A percentile compares a stretch with the other conserved stretches of the same genome.
phyloP scores from a whole-genome alignment of 805 yeast species.

The Candida fluviatilis region DNA sequence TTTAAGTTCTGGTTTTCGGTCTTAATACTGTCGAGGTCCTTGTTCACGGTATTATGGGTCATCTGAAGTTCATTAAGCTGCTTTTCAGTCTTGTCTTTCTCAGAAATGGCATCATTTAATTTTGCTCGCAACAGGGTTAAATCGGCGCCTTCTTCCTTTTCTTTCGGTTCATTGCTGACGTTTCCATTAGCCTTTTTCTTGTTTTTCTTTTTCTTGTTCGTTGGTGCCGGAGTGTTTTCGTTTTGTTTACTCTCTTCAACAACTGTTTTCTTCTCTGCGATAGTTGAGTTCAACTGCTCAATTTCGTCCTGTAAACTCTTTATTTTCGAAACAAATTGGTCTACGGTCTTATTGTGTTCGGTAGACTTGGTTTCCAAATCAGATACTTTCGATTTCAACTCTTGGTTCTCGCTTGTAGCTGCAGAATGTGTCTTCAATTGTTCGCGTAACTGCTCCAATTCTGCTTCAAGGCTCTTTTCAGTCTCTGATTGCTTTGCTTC shows the following conservation, averaged over 20 bases:
- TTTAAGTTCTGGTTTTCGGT: slow-evolving; percentile 15
- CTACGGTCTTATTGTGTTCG: not conserved
- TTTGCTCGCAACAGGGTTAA: slow-evolving; percentile 8
- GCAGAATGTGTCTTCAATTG: slow-evolving; percentile 12
- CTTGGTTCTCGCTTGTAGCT: not conserved
- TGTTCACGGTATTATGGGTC: slow-evolving; percentile 15
- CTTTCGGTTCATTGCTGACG: not conserved
- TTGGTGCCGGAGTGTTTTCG: not conserved
- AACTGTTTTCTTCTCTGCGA: not conserved
- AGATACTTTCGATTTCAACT: not conserved
- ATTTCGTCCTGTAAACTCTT: slow-evolving; percentile 2
- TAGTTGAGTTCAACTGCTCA: not conserved
- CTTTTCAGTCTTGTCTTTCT: slow-evolving; percentile 12
- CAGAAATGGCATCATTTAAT: not conserved
- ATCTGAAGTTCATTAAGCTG: slow-evolving; percentile 16
- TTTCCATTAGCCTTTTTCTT: slow-evolving; percentile 7
- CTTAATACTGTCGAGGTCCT: slow-evolving; percentile 11
- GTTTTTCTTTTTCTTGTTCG: slow-evolving; percentile 13
- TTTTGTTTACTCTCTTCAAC: not conserved
- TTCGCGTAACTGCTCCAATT: slow-evolving; percentile 7
- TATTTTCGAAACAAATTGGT: not conserved
- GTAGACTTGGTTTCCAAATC: not conserved
- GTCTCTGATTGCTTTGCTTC: not conserved
- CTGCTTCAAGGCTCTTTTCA: not conserved
- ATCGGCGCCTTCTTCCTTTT: slow-evolving; percentile 4